Evolutionary conservation across 768 basidiomycete species (phyloP).

Genomic region (Suillus plorans): DNA sequence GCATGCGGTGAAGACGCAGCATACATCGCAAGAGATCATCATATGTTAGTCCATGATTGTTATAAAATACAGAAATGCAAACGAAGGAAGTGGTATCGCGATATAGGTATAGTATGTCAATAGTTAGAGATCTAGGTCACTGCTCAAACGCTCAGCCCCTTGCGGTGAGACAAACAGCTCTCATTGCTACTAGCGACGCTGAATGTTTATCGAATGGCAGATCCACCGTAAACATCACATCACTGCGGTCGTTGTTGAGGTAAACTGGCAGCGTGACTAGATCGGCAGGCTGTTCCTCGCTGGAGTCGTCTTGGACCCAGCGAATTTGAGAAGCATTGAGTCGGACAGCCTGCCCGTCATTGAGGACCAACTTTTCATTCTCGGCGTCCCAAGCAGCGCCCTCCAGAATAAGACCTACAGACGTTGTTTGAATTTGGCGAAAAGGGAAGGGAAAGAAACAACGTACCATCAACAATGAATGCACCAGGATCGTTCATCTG

Average conservation of each 20-base stretch:
- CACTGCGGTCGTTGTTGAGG: conserved; percentile 85
- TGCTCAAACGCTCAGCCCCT: conserved; percentile 54
- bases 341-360: conserved; percentile 79
- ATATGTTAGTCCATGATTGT: neutral
- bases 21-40: neutral
- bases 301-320: conserved; percentile 67
- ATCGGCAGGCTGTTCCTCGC: conserved; percentile 7
- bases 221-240: conserved; percentile 88
- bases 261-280: conserved; percentile 88
- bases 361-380: conserved; percentile 68
- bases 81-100: neutral
- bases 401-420: conserved; percentile 78
- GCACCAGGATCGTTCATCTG: conserved; percentile 73
- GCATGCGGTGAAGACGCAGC: neutral
- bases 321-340: conserved; percentile 81
- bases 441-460: conserved; percentile 5
- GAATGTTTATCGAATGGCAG: conserved; percentile 73
- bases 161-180: conserved; percentile 90
- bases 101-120: conserved; percentile 20
- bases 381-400: conserved; percentile 72
- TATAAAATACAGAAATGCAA: neutral
- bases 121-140: neutral
- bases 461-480: conserved; percentile 78
- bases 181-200: conserved; percentile 73
- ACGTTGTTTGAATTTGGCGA: neutral